Base-by-base conservation (phyloP, 2,329 filamentous ascomycete species). In the Paraphaeosphaeria minitans region DNA sequence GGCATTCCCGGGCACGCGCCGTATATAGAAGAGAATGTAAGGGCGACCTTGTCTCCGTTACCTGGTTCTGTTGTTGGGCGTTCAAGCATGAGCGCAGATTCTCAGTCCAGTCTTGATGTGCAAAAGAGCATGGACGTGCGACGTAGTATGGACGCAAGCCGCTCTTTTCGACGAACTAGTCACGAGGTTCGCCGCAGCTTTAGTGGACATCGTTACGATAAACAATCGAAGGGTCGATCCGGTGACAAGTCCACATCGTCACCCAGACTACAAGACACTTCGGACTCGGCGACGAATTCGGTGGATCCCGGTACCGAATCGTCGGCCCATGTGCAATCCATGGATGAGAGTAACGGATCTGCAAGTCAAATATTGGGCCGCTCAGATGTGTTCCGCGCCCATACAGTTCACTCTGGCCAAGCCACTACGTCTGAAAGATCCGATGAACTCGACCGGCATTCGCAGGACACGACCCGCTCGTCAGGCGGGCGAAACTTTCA, bases 321-420 rank as follows among this genome's bases (percentile, higher is more conserved):
- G 1, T 91, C 87, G 2, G 80, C 89, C 33, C 82, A 89, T 1
- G 82, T 87, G 4, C 91, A 79, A 57, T 79, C 77, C 1, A 71
- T 78, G 33, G 90, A 93, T 43, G 91, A 93, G 58, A 86, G 83
- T n/a, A 82, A 83, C 56, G 88, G 89, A 49, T 96, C 93, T 3
- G 94, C 91, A 2, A 98, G 94, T 73, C 93, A 97, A 75, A 97
- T 98, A 39, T 80, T 99, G 9, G 85, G 87, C 54, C 87, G 91
- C 35, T 97, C 93, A 66, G 92, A 95, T 66, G 90, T 97, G 9
- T 98, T 99, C 69, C 88, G 90, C 65, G 89, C 88, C 27, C 92
- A 92, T 16, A 91, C 89, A 0, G 85, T 93, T 19, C 63, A 72
- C 53, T 57, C 67, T 42, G 60, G 66, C 16, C 57, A 60, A 19